phyloP scores from a whole-genome alignment of 2,329 filamentous ascomycete species.

The Leptodontidium sp. region DNA sequence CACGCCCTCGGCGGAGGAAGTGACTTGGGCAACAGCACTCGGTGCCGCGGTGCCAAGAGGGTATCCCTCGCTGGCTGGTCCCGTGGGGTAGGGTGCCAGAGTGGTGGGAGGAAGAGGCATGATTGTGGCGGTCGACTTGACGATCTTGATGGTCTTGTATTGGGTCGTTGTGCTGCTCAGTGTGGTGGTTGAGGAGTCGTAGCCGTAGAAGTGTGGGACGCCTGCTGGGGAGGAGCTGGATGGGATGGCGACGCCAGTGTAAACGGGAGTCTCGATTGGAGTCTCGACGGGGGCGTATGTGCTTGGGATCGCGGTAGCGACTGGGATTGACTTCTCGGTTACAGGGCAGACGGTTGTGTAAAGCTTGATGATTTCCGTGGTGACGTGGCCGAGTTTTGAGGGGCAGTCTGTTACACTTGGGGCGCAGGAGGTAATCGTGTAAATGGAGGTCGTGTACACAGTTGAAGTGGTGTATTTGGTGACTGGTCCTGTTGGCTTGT shows the following conservation, averaged over 20 bases:
- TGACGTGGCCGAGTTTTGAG: constrained; percentile 48
- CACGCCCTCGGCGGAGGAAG: not conserved
- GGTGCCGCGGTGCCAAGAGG: constrained; percentile 19
- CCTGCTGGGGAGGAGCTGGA: not conserved
- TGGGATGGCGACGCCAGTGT: constrained; percentile 12
- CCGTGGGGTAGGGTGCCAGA: constrained; percentile 25
- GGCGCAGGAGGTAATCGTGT: constrained; percentile 60
- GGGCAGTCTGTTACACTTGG: constrained; percentile 60
- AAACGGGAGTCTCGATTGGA: not conserved
- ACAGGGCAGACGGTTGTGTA: constrained; percentile 52
- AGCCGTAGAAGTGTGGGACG: not conserved
- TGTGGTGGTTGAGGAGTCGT: constrained; percentile 18
- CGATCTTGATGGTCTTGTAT: constrained; percentile 27
- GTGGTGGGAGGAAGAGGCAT: constrained; percentile 9
- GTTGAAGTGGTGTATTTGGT: constrained; percentile 51
- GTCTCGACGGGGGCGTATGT: not conserved
- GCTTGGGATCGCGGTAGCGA: constrained; percentile 5
- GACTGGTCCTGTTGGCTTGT: constrained; percentile 12
- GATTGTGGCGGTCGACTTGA: constrained; percentile 26
- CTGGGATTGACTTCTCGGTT: constrained; percentile 11
- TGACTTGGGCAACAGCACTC: constrained; percentile 14
- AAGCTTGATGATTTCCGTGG: constrained; percentile 52
- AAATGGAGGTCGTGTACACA: constrained; percentile 58
- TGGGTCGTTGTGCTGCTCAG: constrained; percentile 26
- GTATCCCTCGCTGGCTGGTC: constrained; percentile 13